phyloP scores from a whole-genome alignment of 331 rosid species.

The Malus hybrid region DNA sequence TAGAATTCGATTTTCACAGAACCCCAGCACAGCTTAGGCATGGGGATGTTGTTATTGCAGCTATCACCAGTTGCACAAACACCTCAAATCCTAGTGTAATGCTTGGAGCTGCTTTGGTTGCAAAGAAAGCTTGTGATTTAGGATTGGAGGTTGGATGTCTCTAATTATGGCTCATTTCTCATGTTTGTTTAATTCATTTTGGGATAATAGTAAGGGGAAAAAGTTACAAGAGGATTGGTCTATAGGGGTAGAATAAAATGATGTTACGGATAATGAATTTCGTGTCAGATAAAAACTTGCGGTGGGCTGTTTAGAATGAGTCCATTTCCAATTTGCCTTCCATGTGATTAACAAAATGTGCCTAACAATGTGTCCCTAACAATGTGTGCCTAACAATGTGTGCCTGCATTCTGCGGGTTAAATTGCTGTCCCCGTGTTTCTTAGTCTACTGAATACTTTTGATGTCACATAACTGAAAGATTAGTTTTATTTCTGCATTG shows the following conservation, averaged over 20 bases:
- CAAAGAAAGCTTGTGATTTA: conserved; percentile 81
- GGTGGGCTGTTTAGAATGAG: background rate
- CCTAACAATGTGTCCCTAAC: too few relatives aligned
- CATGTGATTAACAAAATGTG: background rate
- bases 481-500: conserved; percentile 1
- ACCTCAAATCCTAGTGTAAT: conserved; percentile 92
- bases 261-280: background rate
- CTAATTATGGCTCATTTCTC: conserved; percentile 14
- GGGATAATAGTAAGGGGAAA: background rate
- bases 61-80: conserved; percentile 89
- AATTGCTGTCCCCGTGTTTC: background rate
- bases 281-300: background rate
- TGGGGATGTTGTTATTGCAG: conserved; percentile 85
- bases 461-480: conserved; percentile 2
- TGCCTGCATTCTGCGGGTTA: background rate
- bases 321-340: background rate
- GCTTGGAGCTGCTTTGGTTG: conserved; percentile 96
- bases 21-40: conserved; percentile 66
- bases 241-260: background rate
- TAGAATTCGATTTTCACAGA: conserved; percentile 47
- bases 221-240: background rate
- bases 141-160: conserved; percentile 73
- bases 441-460: background rate
- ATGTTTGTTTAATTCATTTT: background rate
- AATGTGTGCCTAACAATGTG: too few relatives aligned